Base-by-base conservation (phyloP, 129 eudicot species). In the Sambucus nigra region DNA sequence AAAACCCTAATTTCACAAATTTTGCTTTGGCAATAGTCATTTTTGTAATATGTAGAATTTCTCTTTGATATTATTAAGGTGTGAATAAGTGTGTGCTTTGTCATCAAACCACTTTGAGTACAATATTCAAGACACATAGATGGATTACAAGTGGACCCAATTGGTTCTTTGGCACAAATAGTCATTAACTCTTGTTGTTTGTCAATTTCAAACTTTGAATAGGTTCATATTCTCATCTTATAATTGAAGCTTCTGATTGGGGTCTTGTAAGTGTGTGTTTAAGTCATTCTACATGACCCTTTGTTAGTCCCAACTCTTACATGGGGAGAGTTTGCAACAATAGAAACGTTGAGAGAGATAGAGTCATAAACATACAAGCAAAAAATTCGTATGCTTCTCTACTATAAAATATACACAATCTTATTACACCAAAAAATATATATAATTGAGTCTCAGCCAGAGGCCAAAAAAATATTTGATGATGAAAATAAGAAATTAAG, bases 391-490 rank as follows among this genome's bases (percentile, higher is more conserved):
- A 58, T 58, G 60, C 68, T 23, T 46, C 51, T 23, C 50, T 59
- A 39, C 31, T 32, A 32, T 26, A 16, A 63, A 51, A 73, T 55
- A 51, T 55, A 38, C 20, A 59, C 11, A 60, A 19, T 25, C 22
- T 50, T 50, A 12, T 13, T 14, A 15, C 14, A 53, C 53, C 16
- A 21, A 54, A 40, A 57, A 59, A 67, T 41, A 63, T 44, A 55
- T 57, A 27, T 68, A 52, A 62, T 47, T 38, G 44, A 56, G 51
- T 57, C 66, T 62, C 46, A 65, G 65, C 68, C 59, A 55, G 35
- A 18, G 44, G 46, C 21, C 2, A 29, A 16, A 67, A 44, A 26
- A 40, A 60, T 59, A n/a, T n/a, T 19, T 25, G 19, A 57, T 25
- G 19, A 57, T 1, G 26, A 24, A 64, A 22, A 23, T 46, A 49